Evolutionary conservation across 805 yeast species (phyloP).

Genomic region (Yamadazyma akitaensis): DNA sequence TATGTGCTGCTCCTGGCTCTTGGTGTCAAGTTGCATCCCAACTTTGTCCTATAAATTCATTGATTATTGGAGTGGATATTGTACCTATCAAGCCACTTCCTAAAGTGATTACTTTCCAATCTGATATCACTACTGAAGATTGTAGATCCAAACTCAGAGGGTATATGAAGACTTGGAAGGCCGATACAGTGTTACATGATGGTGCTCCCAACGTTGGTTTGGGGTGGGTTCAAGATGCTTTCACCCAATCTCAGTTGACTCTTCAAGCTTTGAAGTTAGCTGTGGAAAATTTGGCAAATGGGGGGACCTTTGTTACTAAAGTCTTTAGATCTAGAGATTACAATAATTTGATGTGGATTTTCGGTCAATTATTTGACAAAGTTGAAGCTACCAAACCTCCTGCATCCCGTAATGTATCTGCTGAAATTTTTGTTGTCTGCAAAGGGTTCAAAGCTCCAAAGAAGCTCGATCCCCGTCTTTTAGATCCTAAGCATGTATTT

Average conservation of each 20-base stretch:
- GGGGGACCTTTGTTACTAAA: conserved; percentile 95
- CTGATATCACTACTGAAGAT: conserved; percentile 97
- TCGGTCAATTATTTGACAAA: conserved; percentile 90
- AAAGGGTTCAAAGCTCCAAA: conserved; percentile 95
- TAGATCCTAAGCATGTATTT: conserved; percentile 91
- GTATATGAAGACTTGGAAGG: conserved; percentile 97
- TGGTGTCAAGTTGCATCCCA: conserved; percentile 99
- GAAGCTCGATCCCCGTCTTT: conserved; percentile 84
- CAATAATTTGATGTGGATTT: conserved; percentile 95
- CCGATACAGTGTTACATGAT: conserved; percentile 96
- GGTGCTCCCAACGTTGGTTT: conserved; percentile 99
- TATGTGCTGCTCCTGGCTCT: conserved; percentile 92
- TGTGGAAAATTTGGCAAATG: conserved; percentile 83
- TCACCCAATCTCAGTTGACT: conserved; percentile 94
- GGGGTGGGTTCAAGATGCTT: conserved; percentile 99
- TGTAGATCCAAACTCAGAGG: conserved; percentile 94
- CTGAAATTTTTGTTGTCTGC: conserved; percentile 97
- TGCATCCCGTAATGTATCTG: conserved; percentile 97
- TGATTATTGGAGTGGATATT: conserved; percentile 97
- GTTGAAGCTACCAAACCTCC: conserved; percentile 99
- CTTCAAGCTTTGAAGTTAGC: conserved; percentile 92
- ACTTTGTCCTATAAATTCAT: conserved; percentile 85
- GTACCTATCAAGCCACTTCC: conserved; percentile 97
- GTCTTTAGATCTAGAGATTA: conserved; percentile 98
- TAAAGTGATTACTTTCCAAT: conserved; percentile 88